Evolutionary conservation across 2,329 filamentous ascomycete species (phyloP), one percentile per base, ranked within the genome.

Genomic region (Helicocarpus griseus): DNA sequence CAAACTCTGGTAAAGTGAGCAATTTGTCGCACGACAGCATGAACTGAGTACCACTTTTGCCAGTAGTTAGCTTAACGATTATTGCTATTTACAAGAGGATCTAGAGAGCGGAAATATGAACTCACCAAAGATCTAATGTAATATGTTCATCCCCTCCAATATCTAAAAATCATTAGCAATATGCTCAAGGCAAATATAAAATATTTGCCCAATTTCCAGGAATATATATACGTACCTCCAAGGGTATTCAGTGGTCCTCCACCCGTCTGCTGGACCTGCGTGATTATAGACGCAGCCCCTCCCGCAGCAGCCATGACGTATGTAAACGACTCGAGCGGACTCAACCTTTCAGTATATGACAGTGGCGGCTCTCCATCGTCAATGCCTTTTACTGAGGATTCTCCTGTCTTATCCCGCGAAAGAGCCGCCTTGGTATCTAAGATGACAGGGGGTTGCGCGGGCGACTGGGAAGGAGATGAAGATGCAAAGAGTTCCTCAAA

Each of bases 271-370:
- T 95, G 90, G 62, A 98, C 93, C 76, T 98, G 93, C 72, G 93
- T 98, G 74, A 98, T 95, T 68, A 98, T 95, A 81, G 93, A 97
- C 76, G 90, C 86, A 62, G 90, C 87, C 75, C 90, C 91, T 78
- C 91, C 91, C 73, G 91, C 90, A 69, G 89, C 87, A 73, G 93
- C 90, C 93, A 98, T 98, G 69, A 95, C 82, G 81, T 94, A 98
- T 62, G 86, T 85, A 66, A 98, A 98, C 53, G 89, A 88, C 55
- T 86, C 80, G 68, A 98, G 82, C 56, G 93, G 93, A 75, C 89
- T 96, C 55, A 83, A 86, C 63, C 91, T 90, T 81, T 97, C 91
- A 60, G 87, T 89, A 70, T 98, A 98, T 52, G 93, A 91, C 53
- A 93, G 93, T 55, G 93, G 93, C 54, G 91, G 91, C 74, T 97